Conservation (phyloP, 2,329 filamentous ascomycete species). For the Bipolaris zeicola region DNA sequence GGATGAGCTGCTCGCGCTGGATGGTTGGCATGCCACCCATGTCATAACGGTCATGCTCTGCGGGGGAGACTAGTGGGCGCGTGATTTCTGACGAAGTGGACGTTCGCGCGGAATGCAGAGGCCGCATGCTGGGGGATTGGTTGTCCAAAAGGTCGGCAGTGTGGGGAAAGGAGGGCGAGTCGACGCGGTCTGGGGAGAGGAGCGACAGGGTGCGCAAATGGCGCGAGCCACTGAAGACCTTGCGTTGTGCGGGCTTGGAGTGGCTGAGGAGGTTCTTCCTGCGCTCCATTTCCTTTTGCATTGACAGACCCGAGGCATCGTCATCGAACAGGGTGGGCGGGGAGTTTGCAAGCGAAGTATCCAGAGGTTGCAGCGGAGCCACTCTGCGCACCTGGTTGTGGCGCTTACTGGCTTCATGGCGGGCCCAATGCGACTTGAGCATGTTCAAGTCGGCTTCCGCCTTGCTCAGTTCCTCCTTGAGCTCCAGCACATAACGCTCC, state of each 20-base stretch:
- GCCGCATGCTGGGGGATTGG: conserved; percentile 20
- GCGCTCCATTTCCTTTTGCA: conserved; percentile 70
- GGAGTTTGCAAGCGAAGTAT: conserved; percentile 46
- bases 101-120: conserved; percentile 22
- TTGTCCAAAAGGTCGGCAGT: conserved; percentile 46
- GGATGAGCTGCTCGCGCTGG: conserved; percentile 46
- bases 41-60: conserved; percentile 40
- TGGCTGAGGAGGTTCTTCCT: conserved; percentile 68
- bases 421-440: conserved; percentile 84
- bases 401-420: conserved; percentile 77
- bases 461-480: conserved; percentile 84
- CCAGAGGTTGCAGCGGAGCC: conserved; percentile 62
- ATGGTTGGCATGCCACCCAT: conserved; percentile 37
- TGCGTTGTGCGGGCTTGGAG: conserved; percentile 56
- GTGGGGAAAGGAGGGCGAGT: conserved; percentile 46
- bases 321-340: conserved; percentile 45
- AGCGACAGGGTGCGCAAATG: conserved; percentile 76
- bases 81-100: conserved; percentile 44
- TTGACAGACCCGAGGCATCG: conserved; percentile 51
- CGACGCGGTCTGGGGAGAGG: conserved; percentile 66
- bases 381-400: conserved; percentile 64
- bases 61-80: conserved; percentile 32
- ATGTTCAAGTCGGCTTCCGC: conserved; percentile 77
- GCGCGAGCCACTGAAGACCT: conserved; percentile 66
- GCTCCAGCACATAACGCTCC: conserved; percentile 86